Percentiles rank a stretch among this genome's conserved stretches.
Conservation (phyloP, 1,139 yeast species). For the Spathaspora sp. region DNA sequence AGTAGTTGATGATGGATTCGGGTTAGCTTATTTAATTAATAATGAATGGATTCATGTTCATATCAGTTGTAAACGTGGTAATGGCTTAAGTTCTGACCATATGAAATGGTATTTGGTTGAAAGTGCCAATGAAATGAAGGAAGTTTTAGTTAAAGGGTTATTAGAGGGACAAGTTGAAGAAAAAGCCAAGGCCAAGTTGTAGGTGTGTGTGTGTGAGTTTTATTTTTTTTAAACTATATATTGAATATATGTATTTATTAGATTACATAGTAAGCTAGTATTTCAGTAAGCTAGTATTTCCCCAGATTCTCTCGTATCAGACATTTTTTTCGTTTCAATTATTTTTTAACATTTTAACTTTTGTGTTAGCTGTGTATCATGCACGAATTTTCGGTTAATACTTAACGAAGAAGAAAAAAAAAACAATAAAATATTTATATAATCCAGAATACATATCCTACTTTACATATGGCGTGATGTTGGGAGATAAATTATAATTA, state of each 20-base stretch:
- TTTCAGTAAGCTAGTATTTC: no score
- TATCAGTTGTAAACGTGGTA: constrained; percentile 72
- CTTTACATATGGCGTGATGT: not conserved
- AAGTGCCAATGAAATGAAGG: constrained; percentile 81
- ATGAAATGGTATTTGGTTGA: constrained; percentile 70
- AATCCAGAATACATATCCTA: not conserved
- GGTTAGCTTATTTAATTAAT: constrained; percentile 91
- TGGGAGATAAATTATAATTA: no score
- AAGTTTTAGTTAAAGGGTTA: constrained; percentile 48
- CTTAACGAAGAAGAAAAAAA: not conserved
- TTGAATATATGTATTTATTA: constrained; percentile 3
- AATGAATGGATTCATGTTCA: constrained; percentile 84
- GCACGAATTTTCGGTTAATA: not conserved
- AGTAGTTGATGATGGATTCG: constrained; percentile 91
- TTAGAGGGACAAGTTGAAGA: constrained; percentile 42
- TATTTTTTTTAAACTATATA: not conserved
- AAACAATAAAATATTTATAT: not conserved
- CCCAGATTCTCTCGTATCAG: not conserved
- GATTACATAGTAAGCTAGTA: no score
- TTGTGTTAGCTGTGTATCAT: not conserved
- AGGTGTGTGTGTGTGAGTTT: constrained; percentile 5
- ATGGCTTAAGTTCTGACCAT: constrained; percentile 65
- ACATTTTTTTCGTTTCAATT: not conserved
- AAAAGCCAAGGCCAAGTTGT: constrained; percentile 13
- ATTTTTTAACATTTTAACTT: not conserved